Evolutionary conservation across 2,329 filamentous ascomycete genomes (phyloP), one percentile per base, ranked within the genome.

Genomic region (Xylariaceae sp.): DNA sequence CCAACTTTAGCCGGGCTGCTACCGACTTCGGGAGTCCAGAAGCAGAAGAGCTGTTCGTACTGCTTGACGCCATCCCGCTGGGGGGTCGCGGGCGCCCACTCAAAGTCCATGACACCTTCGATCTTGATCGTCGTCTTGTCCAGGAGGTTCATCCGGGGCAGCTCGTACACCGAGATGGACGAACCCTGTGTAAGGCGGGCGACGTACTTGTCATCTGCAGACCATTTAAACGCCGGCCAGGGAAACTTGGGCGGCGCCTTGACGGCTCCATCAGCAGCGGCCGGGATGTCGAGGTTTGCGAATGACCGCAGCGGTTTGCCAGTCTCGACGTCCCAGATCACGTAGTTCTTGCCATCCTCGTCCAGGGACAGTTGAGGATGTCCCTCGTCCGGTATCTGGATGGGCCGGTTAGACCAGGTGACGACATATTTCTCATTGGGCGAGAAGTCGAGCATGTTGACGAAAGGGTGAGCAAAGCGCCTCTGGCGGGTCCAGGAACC

Each of bases 221-320:
- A 96, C 92, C 92, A 98, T 69, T 98, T 98, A 78, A 98, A 98
- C 2, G 90, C 89, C 16, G 92, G 92, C 92, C 92, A 98, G 56
- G 92, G 85, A 50, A 93, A 79, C 75, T 95, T 95, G 62, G 88
- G 86, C 10, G 64, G 63, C 27, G 63, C 61, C 72, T 94, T 93
- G 45, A 75, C 66, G 19, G 74, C 69, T 40, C 76, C 77, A 23
- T 80, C 23, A 69, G 70, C 63, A 23, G 65, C 64, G 31, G 75
- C 74, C 19, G 84, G 77, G 11, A 85, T 65, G 47, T 98, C 92
- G 44, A 94, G 75, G 49, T 90, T 94, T 43, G 86, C 80, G 57
- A 98, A 98, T 0, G 92, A 96, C 44, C 92, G 84, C 32, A 98
- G 73, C 36, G 90, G 87, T 59, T 90, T 84, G 51, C 78, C 80